phyloP scores from a whole-genome alignment of 1,139 yeast species.

The Debaryomycetaceae sp. region DNA sequence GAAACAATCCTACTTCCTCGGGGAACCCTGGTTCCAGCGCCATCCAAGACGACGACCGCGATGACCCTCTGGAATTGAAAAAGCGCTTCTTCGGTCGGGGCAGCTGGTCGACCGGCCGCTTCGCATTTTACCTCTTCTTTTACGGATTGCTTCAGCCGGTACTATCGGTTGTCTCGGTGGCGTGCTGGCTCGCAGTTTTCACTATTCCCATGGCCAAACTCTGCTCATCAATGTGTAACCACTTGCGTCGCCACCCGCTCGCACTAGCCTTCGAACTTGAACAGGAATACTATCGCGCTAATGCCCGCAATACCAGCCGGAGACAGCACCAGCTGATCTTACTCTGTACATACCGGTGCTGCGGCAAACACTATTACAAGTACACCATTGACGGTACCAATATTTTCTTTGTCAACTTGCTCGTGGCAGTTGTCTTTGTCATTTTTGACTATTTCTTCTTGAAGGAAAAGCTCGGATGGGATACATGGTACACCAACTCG shows the following conservation, averaged over 20 bases:
- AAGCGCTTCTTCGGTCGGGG: slow-evolving; percentile 85
- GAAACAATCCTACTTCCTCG: background rate
- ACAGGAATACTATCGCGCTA: slow-evolving; percentile 31
- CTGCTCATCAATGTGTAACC: slow-evolving; percentile 50
- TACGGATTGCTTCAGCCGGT: slow-evolving; percentile 65
- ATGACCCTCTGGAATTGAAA: slow-evolving; percentile 29
- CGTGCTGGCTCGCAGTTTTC: slow-evolving; percentile 79
- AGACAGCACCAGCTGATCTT: slow-evolving; percentile 30
- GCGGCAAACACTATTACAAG: slow-evolving; percentile 88
- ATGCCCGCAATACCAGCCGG: slow-evolving; percentile 13
- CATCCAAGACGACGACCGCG: slow-evolving; percentile 14
- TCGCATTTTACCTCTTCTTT: slow-evolving; percentile 64
- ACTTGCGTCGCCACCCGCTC: slow-evolving; percentile 81
- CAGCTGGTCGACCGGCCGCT: slow-evolving; percentile 78
- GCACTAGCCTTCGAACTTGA: slow-evolving; percentile 67
- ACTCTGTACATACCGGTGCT: slow-evolving; percentile 84
- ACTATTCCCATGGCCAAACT: slow-evolving; percentile 89
- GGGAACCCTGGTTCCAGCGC: background rate
- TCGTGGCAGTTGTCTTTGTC: slow-evolving; percentile 71
- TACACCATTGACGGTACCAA: slow-evolving; percentile 95
- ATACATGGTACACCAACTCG: slow-evolving; percentile 46
- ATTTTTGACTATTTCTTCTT: slow-evolving; percentile 67
- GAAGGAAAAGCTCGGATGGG: slow-evolving; percentile 38
- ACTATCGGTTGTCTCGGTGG: slow-evolving; percentile 39
- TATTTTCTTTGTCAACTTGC: slow-evolving; percentile 77